A percentile compares a stretch with the other conserved stretches of the same genome.
These are phyloP conservation scores for Epichloe elymi DNA, from an alignment of 2,329 filamentous ascomycete species.

Conservation along the genomic window DNA sequence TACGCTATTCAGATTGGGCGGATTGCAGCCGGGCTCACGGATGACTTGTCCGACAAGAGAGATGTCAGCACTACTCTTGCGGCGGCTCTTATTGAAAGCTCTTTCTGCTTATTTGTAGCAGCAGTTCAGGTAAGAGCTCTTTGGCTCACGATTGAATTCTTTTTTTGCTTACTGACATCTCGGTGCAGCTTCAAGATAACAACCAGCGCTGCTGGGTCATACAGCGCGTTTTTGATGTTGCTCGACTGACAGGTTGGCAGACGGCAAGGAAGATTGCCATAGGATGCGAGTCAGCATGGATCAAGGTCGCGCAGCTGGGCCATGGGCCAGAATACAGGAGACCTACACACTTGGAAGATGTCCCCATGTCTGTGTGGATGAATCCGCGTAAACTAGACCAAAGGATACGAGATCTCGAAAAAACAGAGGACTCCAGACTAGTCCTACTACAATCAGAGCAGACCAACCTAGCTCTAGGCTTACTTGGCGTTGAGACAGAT, in stretches of 20 bases:
- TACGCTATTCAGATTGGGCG: slow-evolving; percentile 67
- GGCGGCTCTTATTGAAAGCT: slow-evolving; percentile 69
- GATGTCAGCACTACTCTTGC: slow-evolving; percentile 66
- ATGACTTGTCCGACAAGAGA: slow-evolving; percentile 35
- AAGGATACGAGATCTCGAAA: slow-evolving; percentile 34
- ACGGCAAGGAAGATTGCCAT: slow-evolving; percentile 68
- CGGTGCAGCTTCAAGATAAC: slow-evolving; percentile 33
- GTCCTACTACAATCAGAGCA: slow-evolving; percentile 50
- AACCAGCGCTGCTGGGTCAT: slow-evolving; percentile 69
- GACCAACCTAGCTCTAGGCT: slow-evolving; percentile 63
- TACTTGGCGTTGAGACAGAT: slow-evolving; percentile 68
- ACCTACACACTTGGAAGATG: slow-evolving; percentile 24
- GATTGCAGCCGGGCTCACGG: slow-evolving; percentile 60
- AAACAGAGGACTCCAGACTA: slow-evolving; percentile 32
- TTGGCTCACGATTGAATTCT: background rate
- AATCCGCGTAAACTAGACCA: slow-evolving; percentile 37
- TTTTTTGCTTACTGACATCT: background rate
- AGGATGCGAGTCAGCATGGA: slow-evolving; percentile 78
- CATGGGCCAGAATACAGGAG: slow-evolving; percentile 62
- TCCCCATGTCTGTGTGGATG: slow-evolving; percentile 31
- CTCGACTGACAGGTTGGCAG: slow-evolving; percentile 75
- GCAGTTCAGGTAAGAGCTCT: slow-evolving; percentile 48
- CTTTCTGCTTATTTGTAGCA: slow-evolving; percentile 75
- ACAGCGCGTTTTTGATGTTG: slow-evolving; percentile 58
- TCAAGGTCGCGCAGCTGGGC: slow-evolving; percentile 57